Percentiles rank a stretch among this genome's conserved stretches.
Evolutionary conservation across 768 basidiomycete genomes (phyloP).

Genomic region (Pisolithus orientalis): DNA sequence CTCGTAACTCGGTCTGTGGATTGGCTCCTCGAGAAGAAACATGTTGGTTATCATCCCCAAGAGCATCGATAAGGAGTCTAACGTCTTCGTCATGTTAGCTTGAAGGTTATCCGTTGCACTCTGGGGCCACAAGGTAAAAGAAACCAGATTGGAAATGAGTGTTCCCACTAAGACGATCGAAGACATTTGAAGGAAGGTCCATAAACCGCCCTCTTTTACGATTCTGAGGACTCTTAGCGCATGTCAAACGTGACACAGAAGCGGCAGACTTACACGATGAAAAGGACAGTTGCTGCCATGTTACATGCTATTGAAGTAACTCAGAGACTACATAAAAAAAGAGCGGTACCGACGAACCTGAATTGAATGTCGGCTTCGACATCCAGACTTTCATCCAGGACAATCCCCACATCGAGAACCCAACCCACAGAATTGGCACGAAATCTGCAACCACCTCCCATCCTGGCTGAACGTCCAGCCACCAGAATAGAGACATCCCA

Average conservation of each 20-base stretch:
- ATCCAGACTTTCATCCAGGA: slow-evolving; percentile 95
- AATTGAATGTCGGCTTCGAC: slow-evolving; percentile 81
- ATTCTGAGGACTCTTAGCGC: slow-evolving; percentile 38
- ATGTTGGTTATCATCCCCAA: slow-evolving; percentile 75
- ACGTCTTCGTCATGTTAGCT: slow-evolving; percentile 73
- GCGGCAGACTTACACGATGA: slow-evolving; percentile 56
- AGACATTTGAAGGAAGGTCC: slow-evolving; percentile 66
- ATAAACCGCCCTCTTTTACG: slow-evolving; percentile 83
- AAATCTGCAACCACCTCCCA: slow-evolving; percentile 71
- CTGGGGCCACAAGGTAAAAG: slow-evolving; percentile 78
- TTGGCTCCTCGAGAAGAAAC: slow-evolving; percentile 74
- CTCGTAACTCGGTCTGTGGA: slow-evolving; percentile 49
- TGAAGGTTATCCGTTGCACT: slow-evolving; percentile 82
- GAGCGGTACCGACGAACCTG: slow-evolving; percentile 42
- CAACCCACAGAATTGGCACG: slow-evolving; percentile 77
- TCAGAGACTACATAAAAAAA: background rate
- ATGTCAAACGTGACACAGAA: background rate
- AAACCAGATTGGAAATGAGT: slow-evolving; percentile 74
- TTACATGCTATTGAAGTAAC: slow-evolving; percentile 53
- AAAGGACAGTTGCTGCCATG: slow-evolving; percentile 79
- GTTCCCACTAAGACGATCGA: slow-evolving; percentile 77
- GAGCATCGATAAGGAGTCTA: slow-evolving; percentile 86
- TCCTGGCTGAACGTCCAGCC: slow-evolving; percentile 63
- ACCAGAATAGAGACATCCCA: slow-evolving; percentile 77
- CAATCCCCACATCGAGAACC: slow-evolving; percentile 68